Base-by-base conservation (phyloP, 139 green algal species). In the Picochlorum sp. region DNA sequence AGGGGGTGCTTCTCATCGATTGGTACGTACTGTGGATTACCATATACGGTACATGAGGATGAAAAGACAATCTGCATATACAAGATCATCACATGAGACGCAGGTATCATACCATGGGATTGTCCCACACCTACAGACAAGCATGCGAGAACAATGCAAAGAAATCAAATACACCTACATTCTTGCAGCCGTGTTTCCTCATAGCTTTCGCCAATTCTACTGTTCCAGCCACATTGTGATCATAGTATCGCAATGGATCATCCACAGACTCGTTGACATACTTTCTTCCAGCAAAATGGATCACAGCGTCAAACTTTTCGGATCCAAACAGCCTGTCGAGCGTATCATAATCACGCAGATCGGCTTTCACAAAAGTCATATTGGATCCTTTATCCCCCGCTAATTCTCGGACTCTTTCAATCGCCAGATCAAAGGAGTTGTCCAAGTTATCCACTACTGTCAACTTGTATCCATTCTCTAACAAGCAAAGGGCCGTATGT, bases 191-290 rank as follows among this genome's bases (percentile, higher is more conserved):
- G 50, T 77, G 58, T 63, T 84, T 81, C 10, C 66, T 64, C 86
- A 98, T 95, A 15, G 78, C 71, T 45, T 95, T 79, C 24, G 90
- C 58, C 63, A 99, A 78, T 21, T 87, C 83, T 11, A 96, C 50
- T 1, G 88, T 95, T 34, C 89, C 86, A 16, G 76, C 68, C 16
- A 98, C 82, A 74, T 99, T 99, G 88, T 98, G 97, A 58, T 83
- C 69, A 81, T 99, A 99, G 76, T 99, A 99, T 61, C 84, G 74
- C 58, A 98, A 76, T 13, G 73, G 73, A 49, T 72, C 49, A 28
- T 70, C 57, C 44, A 79, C 72, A 37, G 45, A 66, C 45, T 79
- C 72, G 26, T 74, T 74, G 30, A 79, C 72, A 31, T 74, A 74
- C 57, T 79, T 79, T 57, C 72, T 66, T 21, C 67, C 72, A n/a